Evolutionary conservation across 2,329 filamentous ascomycete genomes (phyloP), one percentile per base, ranked within the genome.

Genomic region (Aspergillus aculeatinus): DNA sequence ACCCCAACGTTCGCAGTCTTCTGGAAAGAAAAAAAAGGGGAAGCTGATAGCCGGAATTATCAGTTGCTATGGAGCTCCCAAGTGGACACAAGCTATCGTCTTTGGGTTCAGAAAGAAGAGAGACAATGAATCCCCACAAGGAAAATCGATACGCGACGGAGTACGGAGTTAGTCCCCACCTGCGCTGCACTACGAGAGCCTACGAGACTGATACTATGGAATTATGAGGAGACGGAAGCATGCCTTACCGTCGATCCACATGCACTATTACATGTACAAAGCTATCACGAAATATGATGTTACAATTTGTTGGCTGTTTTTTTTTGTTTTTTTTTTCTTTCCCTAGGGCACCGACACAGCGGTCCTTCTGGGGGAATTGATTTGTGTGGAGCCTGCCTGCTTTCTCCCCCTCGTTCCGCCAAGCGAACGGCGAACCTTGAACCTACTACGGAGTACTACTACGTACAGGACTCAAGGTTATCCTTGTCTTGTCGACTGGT

Each of bases 351-450:
- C 68, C 66, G 65, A 67, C 63, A 67, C 63, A 42, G 58, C 59
- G 70, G 69, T 68, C 65, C 61, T 60, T 52, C 57, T 51, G 16
- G 65, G 70, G 68, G 65, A 62, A 64, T 23, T 23, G 27, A 9
- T 9, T 48, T 64, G 65, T 68, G 68, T 69, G 68, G 68, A 70
- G 64, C 64, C 58, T 57, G 33, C 33, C 27, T 62, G 63, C 58
- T 29, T 60, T 65, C 64, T 68, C 60, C 58, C 63, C 64, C 65
- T 62, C 61, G 25, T 55, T 55, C 39, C 48, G 53, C 58, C 56
- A 58, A 51, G 61, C 42, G 50, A 62, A 60, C 60, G 59, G 58
- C 62, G 49, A 62, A 61, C n/a, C 39, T 44, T 44, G 16, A 50
- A n/a, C 48, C 48, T 50, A 27, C 25, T n/a, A 50, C 48, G 14